phyloP scores from a whole-genome alignment of 345 rosid genomes.

The Euphorbia peplus region DNA sequence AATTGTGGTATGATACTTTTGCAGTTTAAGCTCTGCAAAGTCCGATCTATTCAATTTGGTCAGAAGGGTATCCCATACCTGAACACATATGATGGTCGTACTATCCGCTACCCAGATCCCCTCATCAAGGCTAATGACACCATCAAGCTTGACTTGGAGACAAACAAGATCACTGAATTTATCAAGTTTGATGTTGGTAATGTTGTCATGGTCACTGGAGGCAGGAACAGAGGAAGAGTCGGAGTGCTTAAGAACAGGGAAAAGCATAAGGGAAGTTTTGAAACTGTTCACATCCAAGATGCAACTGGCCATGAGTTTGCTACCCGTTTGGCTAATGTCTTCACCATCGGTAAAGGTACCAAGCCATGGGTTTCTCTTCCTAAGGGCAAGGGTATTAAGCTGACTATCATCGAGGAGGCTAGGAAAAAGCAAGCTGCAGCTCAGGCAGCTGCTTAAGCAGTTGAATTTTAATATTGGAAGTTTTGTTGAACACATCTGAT shows the following conservation, averaged over 20 bases:
- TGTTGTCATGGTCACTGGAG: conserved; percentile 12
- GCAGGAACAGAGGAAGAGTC: conserved; percentile 8
- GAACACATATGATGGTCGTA: conserved; percentile 5
- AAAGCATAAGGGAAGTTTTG: conserved; percentile 10
- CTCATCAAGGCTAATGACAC: conserved; percentile 9
- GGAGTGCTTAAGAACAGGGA: conserved; percentile 5
- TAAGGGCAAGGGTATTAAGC: conserved; percentile 6
- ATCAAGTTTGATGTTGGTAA: conserved; percentile 8
- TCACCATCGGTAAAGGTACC: conserved; percentile 6
- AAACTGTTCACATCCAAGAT: conserved; percentile 6
- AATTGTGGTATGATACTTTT: background rate
- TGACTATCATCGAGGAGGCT: conserved; percentile 8
- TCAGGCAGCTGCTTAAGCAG: background rate
- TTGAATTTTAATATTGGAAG: background rate
- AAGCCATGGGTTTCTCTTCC: conserved; percentile 11
- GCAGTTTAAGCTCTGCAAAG: conserved; percentile 12
- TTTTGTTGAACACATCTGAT: background rate
- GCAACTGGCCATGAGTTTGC: conserved; percentile 7
- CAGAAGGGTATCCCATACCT: conserved; percentile 10
- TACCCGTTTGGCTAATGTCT: conserved; percentile 1
- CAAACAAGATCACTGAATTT: conserved; percentile 5
- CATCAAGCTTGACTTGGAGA: conserved; percentile 6
- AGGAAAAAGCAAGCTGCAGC: conserved; percentile 10
- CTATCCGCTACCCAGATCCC: conserved; percentile 5
- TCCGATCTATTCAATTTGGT: conserved; percentile 2